Conservation (phyloP, 2,329 filamentous ascomycete species). For the Xenosphaeropsis pyriputrescens region DNA sequence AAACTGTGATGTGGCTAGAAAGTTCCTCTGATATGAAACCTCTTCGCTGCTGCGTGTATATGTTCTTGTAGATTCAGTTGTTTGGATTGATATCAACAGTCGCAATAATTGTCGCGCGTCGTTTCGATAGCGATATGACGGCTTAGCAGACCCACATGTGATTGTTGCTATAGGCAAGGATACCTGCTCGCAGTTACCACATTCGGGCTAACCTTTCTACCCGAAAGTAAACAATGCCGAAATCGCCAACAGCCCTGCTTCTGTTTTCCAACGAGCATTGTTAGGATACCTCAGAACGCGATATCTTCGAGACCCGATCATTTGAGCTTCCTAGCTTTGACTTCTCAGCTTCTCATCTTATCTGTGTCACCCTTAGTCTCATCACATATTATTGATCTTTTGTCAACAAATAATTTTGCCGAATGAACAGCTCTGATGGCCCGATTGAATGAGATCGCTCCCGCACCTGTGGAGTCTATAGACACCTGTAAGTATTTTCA, state of each 20-base stretch:
- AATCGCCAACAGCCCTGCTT: not conserved
- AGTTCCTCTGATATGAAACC: too few relatives aligned
- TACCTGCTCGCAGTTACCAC: not conserved
- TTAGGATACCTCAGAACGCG: too few relatives aligned
- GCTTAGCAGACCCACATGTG: not conserved
- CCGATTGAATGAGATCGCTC: conserved; percentile 60
- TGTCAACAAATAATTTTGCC: conserved; percentile 4
- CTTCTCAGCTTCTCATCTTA: too few relatives aligned
- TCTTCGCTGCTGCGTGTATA: not conserved
- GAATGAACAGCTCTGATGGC: conserved; percentile 40
- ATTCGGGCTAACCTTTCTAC: conserved; percentile 4
- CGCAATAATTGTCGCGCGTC: not conserved
- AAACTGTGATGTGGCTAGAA: too few relatives aligned
- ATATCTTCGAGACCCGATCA: too few relatives aligned
- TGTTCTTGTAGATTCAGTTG: not conserved
- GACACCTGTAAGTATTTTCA: conserved; percentile 49
- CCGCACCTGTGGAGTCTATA: conserved; percentile 48
- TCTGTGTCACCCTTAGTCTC: too few relatives aligned
- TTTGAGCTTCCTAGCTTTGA: too few relatives aligned
- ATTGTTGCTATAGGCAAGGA: not conserved
- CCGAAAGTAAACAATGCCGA: conserved; percentile 17
- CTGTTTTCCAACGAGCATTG: not conserved
- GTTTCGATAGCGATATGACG: conserved; percentile 1
- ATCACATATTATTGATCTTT: too few relatives aligned
- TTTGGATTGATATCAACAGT: too few relatives aligned